phyloP scores from a whole-genome alignment of 371 early-diverging fungal species.

The Rhizopus stolonifer region DNA sequence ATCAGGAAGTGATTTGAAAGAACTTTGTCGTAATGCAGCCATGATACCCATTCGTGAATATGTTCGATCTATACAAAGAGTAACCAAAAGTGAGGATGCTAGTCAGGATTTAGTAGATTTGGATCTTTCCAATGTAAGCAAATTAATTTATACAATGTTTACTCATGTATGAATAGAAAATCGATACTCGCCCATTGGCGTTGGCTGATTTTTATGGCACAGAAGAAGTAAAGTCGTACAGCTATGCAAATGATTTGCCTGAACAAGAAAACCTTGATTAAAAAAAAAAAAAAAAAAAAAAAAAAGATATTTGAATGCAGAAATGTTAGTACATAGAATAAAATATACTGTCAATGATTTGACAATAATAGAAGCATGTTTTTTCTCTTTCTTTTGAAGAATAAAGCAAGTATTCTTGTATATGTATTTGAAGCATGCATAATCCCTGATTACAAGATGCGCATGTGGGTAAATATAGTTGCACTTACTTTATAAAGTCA shows the following conservation, averaged over 20 bases:
- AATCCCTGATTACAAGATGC: no score
- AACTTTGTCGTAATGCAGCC: constrained; percentile 93
- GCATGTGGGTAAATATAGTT: no score
- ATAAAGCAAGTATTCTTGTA: no score
- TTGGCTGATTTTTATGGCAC: constrained; percentile 63
- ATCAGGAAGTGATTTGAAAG: constrained; percentile 96
- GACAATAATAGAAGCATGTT: no score
- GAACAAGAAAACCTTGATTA: constrained; percentile 33
- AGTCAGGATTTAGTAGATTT: constrained; percentile 37
- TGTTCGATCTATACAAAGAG: constrained; percentile 56
- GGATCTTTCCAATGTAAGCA: constrained; percentile 25
- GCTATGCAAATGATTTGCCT: constrained; percentile 16
- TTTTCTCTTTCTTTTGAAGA: no score
- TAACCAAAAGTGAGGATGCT: constrained; percentile 24
- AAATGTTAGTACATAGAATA: no score
- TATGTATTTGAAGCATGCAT: no score
- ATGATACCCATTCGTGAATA: constrained; percentile 95
- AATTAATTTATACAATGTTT: neutral
- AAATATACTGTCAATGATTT: no score
- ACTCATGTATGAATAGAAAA: constrained; percentile 31
- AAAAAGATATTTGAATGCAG: no score
- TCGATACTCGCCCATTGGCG: constrained; percentile 59
- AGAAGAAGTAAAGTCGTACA: constrained; percentile 36
- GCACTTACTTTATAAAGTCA: no score
- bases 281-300: no score